These are phyloP conservation scores for Solanum sparsipilum DNA, from an alignment of 257 asterid genomes.

Conservation along the genomic window DNA sequence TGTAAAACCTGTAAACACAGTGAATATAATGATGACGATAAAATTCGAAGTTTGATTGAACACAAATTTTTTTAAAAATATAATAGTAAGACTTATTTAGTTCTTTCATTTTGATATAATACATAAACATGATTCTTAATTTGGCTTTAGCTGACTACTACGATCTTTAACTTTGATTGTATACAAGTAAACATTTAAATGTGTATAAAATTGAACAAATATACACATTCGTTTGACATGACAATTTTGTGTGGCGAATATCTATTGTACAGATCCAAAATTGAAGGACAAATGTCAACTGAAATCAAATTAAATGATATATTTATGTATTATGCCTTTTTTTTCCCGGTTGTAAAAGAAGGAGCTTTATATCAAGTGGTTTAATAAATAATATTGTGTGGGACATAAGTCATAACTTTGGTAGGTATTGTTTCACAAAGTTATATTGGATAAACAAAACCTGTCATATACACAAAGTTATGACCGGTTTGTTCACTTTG, in stretches of 20 bases:
- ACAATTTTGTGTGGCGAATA: no score
- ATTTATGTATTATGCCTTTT: no score
- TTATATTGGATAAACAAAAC: no score
- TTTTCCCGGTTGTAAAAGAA: no score
- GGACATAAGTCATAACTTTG: not conserved
- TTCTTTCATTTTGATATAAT: no score
- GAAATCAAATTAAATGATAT: no score
- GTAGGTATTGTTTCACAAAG: not conserved
- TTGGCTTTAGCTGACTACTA: accelerated
- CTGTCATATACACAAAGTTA: not conserved
- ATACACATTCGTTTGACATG: accelerated
- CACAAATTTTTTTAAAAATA: accelerated
- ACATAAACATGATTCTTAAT: no score
- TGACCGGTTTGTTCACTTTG: not conserved
- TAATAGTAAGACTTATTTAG: no score
- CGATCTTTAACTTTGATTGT: no score
- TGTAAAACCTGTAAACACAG: not conserved
- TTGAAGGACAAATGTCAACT: accelerated
- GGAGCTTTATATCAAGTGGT: not conserved
- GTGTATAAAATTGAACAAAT: no score
- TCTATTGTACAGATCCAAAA: no score
- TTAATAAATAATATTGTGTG: not conserved
- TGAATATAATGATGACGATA: not conserved
- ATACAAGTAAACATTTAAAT: no score
- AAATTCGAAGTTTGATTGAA: accelerated